Base-by-base conservation (phyloP, 2,329 filamentous ascomycete species). In the Epichloe bromicola region DNA sequence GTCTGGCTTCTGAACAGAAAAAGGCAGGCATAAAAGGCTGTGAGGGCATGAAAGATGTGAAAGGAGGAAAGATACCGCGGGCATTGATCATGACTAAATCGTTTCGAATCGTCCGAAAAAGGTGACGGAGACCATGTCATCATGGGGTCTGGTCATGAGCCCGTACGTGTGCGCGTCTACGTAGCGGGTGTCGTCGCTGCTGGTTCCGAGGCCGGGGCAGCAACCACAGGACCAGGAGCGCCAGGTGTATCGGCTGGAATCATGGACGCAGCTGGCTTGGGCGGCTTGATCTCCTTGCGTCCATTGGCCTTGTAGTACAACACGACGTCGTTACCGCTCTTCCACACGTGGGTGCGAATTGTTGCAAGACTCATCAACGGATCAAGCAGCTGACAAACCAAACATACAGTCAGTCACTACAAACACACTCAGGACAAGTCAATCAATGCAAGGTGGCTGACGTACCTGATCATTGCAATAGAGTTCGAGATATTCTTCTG, bases 351-450 rank as follows among this genome's bases (percentile, higher is more conserved):
- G 2, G 89, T 85, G 34, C 91, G 83, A 42, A 98, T 82, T 0
- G 90, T 96, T 4, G 89, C 88, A n/a, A 98, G 78, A 37, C 86
- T 97, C 85, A 95, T 96, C 34, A 83, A 85, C 6, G 83, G 81
- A 2, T 85, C 79, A 26, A 97, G 74, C 53, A 85, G 67, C 77
- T 83, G 51, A 26, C 5, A 36, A 19, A 12, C 23, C 49, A 36
- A 11, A 34, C 46, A 20, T 3, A 46, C 3, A 4, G 17, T 61
- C 50, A 60, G 55, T 6, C 23, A 12, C 15, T 5, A 19, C 4
- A 26, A n/a, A 39, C 8, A 40, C 8, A 19, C 37, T 14, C 23
- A 26, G 10, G 5, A 4, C 10, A 46, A 40, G n/a, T 30, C 30
- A 30, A 30, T 8, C 30, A 50, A n/a, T 15, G 10, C 12, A 17